Evolutionary conservation across 2,329 filamentous ascomycete genomes (phyloP), one percentile per base, ranked within the genome.

Genomic region (Samsoniella hepiali): DNA sequence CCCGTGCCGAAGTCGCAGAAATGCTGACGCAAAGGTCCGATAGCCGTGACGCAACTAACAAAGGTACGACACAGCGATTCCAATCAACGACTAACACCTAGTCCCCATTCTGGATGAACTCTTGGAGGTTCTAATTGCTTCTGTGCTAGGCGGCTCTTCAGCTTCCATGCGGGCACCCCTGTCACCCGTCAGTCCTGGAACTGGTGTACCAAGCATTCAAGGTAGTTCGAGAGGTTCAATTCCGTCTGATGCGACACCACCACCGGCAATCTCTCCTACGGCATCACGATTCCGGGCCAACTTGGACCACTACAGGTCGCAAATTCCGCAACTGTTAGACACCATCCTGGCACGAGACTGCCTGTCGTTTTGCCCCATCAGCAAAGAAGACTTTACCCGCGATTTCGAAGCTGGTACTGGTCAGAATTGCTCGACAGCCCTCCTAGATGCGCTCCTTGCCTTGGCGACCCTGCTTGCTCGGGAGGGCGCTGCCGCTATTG

Each of bases 341-440:
- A 15, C n/a, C 27, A 62, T 62, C 2, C 60, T 62, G 9, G 34
- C 51, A 5, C 32, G 53, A 11, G 53, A 62, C n/a, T 57, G 42
- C 34, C 53, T 62, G 1, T 50, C 31, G 1, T 62, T 62, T 11
- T 62, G 60, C 32, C n/a, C n/a, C n/a, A n/a, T n/a, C n/a, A n/a
- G n/a, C n/a, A n/a, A n/a, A n/a, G n/a, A n/a, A n/a, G n/a, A n/a
- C n/a, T n/a, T n/a, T n/a, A n/a, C n/a, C n/a, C n/a, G n/a, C n/a
- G n/a, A n/a, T n/a, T n/a, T n/a, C n/a, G n/a, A n/a, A n/a, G n/a
- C n/a, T n/a, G n/a, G n/a, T n/a, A n/a, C n/a, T n/a, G n/a, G n/a
- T n/a, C n/a, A n/a, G n/a, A n/a, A n/a, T n/a, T n/a, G n/a, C n/a
- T n/a, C n/a, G n/a, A n/a, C n/a, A n/a, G n/a, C n/a, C n/a, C n/a